These are phyloP conservation scores for Arthrobotrys entomopaga DNA, from an alignment of 2,329 filamentous ascomycete genomes.

Conservation along the genomic window DNA sequence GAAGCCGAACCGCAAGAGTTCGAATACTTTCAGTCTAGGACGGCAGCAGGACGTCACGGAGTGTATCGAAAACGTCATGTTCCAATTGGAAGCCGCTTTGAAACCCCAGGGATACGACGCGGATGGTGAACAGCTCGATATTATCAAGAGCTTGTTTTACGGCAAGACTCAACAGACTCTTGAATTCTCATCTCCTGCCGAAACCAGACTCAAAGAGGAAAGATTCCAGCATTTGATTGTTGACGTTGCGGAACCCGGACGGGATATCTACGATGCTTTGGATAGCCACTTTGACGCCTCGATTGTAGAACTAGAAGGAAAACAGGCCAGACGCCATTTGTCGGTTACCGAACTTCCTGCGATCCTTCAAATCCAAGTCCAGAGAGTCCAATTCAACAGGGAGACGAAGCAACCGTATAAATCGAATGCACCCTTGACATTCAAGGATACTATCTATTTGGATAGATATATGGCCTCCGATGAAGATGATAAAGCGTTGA, in stretches of 20 bases:
- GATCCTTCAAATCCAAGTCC: constrained; percentile 87
- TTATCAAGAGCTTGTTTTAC: constrained; percentile 74
- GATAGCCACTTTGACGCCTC: constrained; percentile 86
- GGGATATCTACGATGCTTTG: constrained; percentile 82
- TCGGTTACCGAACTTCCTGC: constrained; percentile 82
- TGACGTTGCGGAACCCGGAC: constrained; percentile 69
- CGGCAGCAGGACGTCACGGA: constrained; percentile 96
- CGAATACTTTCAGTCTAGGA: constrained; percentile 66
- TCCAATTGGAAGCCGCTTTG: constrained; percentile 89
- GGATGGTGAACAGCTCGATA: constrained; percentile 81
- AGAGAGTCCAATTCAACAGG: constrained; percentile 78
- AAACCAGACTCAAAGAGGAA: constrained; percentile 71
- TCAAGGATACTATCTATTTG: constrained; percentile 84
- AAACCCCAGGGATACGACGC: constrained; percentile 73
- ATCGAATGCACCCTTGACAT: constrained; percentile 78
- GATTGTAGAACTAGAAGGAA: constrained; percentile 74
- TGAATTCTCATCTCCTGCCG: constrained; percentile 57
- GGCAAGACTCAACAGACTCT: constrained; percentile 63
- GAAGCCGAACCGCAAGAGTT: constrained; percentile 62
- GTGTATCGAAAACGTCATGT: constrained; percentile 91
- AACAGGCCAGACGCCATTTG: constrained; percentile 71
- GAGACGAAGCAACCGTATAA: constrained; percentile 72
- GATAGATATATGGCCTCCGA: constrained; percentile 83
- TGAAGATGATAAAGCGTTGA: constrained; percentile 68
- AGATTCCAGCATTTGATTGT: constrained; percentile 72